These are phyloP conservation scores for Colletotrichum eleusines DNA, from an alignment of 2,329 filamentous ascomycete genomes.

Conservation along the genomic window DNA sequence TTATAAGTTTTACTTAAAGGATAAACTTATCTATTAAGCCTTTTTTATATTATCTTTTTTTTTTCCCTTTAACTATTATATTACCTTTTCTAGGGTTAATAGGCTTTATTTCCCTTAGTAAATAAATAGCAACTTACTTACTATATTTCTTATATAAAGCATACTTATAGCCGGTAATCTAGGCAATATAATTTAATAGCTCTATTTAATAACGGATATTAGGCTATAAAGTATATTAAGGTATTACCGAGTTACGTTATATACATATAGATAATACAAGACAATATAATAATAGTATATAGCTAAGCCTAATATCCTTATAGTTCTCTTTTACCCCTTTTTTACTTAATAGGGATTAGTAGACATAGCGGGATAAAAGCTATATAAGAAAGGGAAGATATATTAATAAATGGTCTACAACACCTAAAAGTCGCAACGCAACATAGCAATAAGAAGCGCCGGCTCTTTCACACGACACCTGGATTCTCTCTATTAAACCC, in stretches of 20 bases:
- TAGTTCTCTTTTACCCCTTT: neutral
- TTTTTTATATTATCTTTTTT: too few relatives aligned
- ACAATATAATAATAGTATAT: constrained; percentile 11
- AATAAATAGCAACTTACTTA: neutral
- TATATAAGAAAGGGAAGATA: neutral
- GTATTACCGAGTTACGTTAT: neutral
- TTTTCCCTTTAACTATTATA: too few relatives aligned
- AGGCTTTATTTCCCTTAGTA: neutral
- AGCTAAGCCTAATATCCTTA: neutral
- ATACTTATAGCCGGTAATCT: neutral
- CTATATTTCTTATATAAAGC: too few relatives aligned
- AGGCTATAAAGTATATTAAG: neutral
- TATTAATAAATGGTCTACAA: neutral
- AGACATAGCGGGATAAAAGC: neutral
- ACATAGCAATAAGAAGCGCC: neutral
- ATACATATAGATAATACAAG: neutral
- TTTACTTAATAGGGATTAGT: neutral
- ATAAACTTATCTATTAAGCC: neutral
- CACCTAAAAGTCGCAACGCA: too few relatives aligned
- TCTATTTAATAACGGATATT: neutral
- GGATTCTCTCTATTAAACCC: too few relatives aligned
- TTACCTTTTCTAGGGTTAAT: neutral
- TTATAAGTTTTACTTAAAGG: too few relatives aligned
- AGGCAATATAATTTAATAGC: constrained; percentile 1
- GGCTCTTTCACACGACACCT: neutral